phyloP scores from a whole-genome alignment of 139 green algal genomes.

The Chlamydomonas sphaeroides region DNA sequence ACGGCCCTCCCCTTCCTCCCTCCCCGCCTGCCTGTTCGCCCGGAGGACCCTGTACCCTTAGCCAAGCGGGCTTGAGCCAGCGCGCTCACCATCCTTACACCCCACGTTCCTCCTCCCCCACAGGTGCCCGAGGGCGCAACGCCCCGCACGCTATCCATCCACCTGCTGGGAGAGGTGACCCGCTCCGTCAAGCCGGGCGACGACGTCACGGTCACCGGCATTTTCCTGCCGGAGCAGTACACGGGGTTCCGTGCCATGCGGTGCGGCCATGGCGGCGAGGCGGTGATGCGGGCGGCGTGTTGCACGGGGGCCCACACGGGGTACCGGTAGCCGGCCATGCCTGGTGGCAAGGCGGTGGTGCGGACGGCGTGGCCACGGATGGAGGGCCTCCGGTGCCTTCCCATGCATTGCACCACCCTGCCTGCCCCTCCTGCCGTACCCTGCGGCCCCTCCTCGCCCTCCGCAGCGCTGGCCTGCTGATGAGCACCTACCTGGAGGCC shows the following conservation, averaged over 20 bases:
- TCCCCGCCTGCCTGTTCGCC: not conserved
- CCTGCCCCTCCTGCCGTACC: too few relatives aligned
- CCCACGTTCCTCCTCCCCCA: not conserved
- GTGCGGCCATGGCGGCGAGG: too few relatives aligned
- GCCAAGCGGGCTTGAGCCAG: too few relatives aligned
- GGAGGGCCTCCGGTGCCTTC: too few relatives aligned
- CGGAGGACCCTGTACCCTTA: too few relatives aligned
- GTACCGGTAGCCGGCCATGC: too few relatives aligned
- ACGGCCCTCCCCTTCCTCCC: not conserved
- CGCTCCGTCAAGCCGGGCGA: constrained; percentile 88
- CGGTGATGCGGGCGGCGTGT: too few relatives aligned
- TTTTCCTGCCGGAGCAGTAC: constrained; percentile 94
- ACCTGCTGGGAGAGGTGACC: constrained; percentile 90
- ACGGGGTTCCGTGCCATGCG: constrained; percentile 83
- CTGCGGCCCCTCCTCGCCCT: not conserved
- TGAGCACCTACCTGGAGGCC: constrained; percentile 92
- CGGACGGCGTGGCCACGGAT: too few relatives aligned
- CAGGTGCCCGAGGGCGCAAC: constrained; percentile 95
- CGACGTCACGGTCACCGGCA: constrained; percentile 82
- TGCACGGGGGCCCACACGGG: too few relatives aligned
- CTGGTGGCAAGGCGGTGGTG: too few relatives aligned
- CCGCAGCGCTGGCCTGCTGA: constrained; percentile 78
- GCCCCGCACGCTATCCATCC: constrained; percentile 89
- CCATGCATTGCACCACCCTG: too few relatives aligned
- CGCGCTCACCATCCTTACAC: not conserved